These are phyloP conservation scores for Arachis hypogaea DNA, from an alignment of 306 rosid species.

Conservation along the genomic window DNA sequence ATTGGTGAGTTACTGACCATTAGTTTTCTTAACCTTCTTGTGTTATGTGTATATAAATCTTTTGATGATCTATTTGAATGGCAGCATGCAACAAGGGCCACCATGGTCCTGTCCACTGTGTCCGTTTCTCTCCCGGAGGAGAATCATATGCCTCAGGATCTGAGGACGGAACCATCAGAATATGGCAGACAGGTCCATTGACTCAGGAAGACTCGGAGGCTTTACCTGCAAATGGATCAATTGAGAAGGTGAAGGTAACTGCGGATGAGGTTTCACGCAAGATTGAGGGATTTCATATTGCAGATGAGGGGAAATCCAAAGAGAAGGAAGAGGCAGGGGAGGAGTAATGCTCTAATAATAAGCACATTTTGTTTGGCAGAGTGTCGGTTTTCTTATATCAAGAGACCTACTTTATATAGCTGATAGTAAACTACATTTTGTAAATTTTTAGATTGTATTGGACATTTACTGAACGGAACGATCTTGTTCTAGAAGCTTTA, in stretches of 20 bases:
- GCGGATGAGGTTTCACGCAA: constrained; percentile 75
- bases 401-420: constrained; percentile 33
- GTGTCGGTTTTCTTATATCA: constrained; percentile 36
- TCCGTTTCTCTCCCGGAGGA: constrained; percentile 97
- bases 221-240: constrained; percentile 56
- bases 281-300: constrained; percentile 82
- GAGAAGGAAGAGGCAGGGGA: constrained; percentile 72
- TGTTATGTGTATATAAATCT: constrained; percentile 14
- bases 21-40: background rate
- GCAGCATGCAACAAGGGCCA: constrained; percentile 98
- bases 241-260: constrained; percentile 58
- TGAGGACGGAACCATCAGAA: constrained; percentile 97
- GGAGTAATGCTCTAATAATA: constrained; percentile 43
- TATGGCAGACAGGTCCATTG: constrained; percentile 94
- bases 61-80: constrained; percentile 41
- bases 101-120: constrained; percentile 98
- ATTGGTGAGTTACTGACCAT: constrained; percentile 60
- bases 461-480: constrained; percentile 43
- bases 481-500: constrained; percentile 33
- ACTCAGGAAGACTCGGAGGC: constrained; percentile 62
- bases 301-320: constrained; percentile 65
- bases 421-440: constrained; percentile 45
- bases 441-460: constrained; percentile 50
- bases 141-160: constrained; percentile 99
- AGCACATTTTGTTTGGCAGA: constrained; percentile 30